phyloP scores from a whole-genome alignment of 805 yeast species.

The Candida adriatica region DNA sequence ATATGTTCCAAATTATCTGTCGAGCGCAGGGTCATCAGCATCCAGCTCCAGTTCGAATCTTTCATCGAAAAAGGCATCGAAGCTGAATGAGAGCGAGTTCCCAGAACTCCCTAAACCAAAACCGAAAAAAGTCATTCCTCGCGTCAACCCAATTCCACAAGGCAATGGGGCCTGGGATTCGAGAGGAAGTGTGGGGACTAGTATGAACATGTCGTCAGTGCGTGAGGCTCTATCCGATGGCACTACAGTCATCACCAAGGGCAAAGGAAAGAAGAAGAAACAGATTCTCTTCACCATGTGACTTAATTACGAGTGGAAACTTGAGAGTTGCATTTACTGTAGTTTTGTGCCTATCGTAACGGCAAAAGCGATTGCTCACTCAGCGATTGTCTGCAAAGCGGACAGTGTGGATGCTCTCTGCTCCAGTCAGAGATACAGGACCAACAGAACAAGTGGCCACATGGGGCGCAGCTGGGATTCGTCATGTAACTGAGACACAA shows the following conservation, averaged over 20 bases:
- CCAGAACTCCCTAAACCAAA: constrained; percentile 40
- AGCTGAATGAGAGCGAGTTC: constrained; percentile 30
- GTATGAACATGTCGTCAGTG: constrained; percentile 16
- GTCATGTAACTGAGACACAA: constrained; percentile 75
- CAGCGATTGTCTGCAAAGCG: constrained; percentile 74
- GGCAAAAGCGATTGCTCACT: constrained; percentile 26
- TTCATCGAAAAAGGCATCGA: constrained; percentile 12
- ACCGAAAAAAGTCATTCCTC: constrained; percentile 42
- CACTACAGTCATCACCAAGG: constrained; percentile 12
- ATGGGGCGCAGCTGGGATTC: constrained; percentile 77
- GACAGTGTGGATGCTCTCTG: constrained; percentile 82
- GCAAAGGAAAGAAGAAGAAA: constrained; percentile 42
- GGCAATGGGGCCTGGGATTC: constrained; percentile 31
- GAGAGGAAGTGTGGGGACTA: constrained; percentile 12
- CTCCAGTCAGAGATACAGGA: constrained; percentile 85
- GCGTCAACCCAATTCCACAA: constrained; percentile 47
- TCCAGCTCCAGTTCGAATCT: not conserved
- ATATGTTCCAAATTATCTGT: constrained; percentile 26
- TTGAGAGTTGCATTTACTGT: too few relatives aligned
- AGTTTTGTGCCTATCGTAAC: constrained; percentile 12
- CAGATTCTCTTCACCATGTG: constrained; percentile 49
- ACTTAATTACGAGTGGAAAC: constrained; percentile 23
- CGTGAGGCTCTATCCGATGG: constrained; percentile 18
- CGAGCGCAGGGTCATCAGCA: constrained; percentile 13
- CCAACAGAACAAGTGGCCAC: constrained; percentile 97